Conservation (phyloP, 73 alveolate species). For the Paramecium octaurelia region DNA sequence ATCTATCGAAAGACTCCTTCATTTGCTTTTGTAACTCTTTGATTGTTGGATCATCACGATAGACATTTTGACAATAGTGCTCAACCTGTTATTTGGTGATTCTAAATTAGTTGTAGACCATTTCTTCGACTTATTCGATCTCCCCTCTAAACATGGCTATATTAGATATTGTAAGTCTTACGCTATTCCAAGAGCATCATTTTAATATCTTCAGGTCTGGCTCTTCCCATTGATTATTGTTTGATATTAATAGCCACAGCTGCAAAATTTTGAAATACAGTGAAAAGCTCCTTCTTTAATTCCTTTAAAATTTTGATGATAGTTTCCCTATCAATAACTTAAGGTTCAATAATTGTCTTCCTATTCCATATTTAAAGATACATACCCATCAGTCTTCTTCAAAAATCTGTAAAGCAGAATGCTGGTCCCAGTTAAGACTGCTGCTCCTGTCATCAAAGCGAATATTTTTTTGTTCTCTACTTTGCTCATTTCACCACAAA, state of each 20-base stretch:
- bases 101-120: background rate
- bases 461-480: background rate
- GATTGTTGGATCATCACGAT: conserved; percentile 14
- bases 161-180: background rate
- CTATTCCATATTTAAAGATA: background rate
- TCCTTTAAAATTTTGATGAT: conserved; percentile 47
- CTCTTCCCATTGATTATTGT: conserved; percentile 44
- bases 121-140: background rate
- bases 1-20: conserved; percentile 37
- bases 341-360: background rate
- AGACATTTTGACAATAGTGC: background rate
- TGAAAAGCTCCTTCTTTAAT: conserved; percentile 55
- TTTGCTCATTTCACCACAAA: conserved; percentile 34
- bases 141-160: conserved; percentile 51
- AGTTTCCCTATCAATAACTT: conserved; percentile 29
- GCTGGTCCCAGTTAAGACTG: background rate
- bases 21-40: background rate
- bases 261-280: conserved; percentile 48
- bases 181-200: conserved; percentile 45
- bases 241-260: background rate
- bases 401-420: background rate
- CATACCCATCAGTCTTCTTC: background rate
- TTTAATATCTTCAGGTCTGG: conserved; percentile 42
- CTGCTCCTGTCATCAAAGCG: background rate
- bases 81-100: background rate